Percentiles rank a stretch among this genome's conserved stretches.
Evolutionary conservation across 371 early-diverging fungal genomes (phyloP).

Genomic region (Amoeboaphelidium occidentale): DNA sequence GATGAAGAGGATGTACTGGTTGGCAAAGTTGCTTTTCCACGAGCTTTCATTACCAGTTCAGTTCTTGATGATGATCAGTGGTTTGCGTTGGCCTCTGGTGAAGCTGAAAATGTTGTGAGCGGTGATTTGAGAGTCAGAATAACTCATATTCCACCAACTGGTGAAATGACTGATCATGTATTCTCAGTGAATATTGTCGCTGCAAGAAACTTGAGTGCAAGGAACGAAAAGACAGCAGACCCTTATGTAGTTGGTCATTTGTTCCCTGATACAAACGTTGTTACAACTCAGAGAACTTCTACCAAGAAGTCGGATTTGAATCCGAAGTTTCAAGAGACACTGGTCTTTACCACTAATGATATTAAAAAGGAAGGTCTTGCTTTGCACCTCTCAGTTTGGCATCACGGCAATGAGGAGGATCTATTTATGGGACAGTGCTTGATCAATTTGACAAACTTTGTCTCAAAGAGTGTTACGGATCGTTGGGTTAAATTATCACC

Average conservation of each 20-base stretch:
- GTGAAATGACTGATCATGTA: background rate
- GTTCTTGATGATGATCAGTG: background rate
- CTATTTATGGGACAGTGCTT: background rate
- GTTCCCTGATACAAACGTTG: background rate
- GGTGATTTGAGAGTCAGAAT: background rate
- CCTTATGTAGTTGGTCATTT: background rate
- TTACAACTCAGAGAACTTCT: background rate
- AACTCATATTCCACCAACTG: background rate
- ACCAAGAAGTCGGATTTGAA: background rate
- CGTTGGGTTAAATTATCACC: background rate
- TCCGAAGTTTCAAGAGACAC: background rate
- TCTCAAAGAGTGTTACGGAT: background rate
- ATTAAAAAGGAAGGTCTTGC: background rate
- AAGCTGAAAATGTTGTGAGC: background rate
- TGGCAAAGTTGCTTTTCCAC: background rate
- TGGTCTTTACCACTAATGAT: background rate
- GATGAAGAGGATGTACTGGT: background rate
- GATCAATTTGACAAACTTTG: background rate
- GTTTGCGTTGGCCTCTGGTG: background rate
- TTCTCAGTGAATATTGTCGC: background rate
- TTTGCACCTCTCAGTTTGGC: background rate
- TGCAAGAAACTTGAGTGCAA: background rate
- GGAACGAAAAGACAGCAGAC: background rate
- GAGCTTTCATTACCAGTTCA: background rate
- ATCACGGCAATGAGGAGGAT: background rate